Base-by-base conservation (phyloP, 2,329 filamentous ascomycete species). In the Sphaerulina musiva region DNA sequence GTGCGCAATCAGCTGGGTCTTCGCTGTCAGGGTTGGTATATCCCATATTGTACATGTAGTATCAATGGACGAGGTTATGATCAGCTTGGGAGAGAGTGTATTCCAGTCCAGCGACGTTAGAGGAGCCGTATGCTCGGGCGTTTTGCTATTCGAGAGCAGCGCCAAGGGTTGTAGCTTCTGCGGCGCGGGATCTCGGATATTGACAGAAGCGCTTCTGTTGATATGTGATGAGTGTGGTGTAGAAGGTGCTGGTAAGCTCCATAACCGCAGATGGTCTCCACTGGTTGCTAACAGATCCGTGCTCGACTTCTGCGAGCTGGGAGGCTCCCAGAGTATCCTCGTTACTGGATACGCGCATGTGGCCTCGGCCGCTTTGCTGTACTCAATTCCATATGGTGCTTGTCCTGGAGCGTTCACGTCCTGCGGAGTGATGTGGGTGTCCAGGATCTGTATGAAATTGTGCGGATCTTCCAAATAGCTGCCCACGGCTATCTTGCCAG, bases 1-100 rank as follows among this genome's bases (percentile, higher is more conserved):
- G 70, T 98, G 93, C 17, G 93, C 93, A 72, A 98, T 98, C 44
- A 98, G 78, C 70, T 98, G 93, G 1, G 93, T 98, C 74, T 98
- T 98, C 49, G 93, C 93, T 0, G 93, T 98, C 59, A 98, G 78
- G 1, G 93, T 96, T 3, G 93, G 93, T 53, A 98, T 98, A 70
- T 98, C 93, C 93, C 93, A 98, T 62, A 98, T 98, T 4, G 93
- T 98, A 74, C 93, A 98, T 5, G 93, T 98, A 1, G 93, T 98
- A 69, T 98, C 93, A 67, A 98, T 98, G 70, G 91, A 97, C 3
- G 91, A 96, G 1, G 93, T 98, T 66, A 98, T 98, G 68, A 98
- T 98, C 51, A 98, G 78, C 70, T 92, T 96, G 0, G 93, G 93
- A 23, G 90, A 95, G 49, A 98, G 86, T 1, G 89, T 95, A 67